Percentiles rank a stretch among this genome's conserved stretches.
phyloP scores from a whole-genome alignment of 176 grass and related monocot species.

The Ensete ventricosum region DNA sequence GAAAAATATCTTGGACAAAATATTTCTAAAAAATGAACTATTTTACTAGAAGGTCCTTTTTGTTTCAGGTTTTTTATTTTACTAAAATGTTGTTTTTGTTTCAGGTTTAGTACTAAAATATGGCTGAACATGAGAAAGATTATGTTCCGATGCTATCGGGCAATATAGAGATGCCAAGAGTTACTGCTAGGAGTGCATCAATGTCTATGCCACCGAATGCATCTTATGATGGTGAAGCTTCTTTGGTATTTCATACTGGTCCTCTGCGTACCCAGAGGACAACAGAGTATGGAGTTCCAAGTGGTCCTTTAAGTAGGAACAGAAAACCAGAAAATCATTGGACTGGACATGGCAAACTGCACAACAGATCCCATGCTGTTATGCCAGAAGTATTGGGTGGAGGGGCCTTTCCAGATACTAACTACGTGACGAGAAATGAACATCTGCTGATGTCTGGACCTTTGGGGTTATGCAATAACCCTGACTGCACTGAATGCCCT shows the following conservation, averaged over 20 bases:
- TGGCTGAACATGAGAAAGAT: constrained; percentile 67
- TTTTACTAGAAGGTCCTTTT: background rate
- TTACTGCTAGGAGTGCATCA: constrained; percentile 62
- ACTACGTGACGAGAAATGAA: constrained; percentile 48
- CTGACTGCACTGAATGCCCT: constrained; percentile 80
- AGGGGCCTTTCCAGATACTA: constrained; percentile 34
- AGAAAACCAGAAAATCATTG: constrained; percentile 33
- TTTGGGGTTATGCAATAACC: constrained; percentile 76
- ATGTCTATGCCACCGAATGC: constrained; percentile 72
- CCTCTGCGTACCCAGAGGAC: constrained; percentile 42
- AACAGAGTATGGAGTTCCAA: constrained; percentile 23
- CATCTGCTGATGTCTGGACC: constrained; percentile 86
- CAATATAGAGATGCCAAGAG: constrained; percentile 58
- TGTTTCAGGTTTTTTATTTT: background rate
- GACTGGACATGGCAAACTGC: constrained; percentile 29
- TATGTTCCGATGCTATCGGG: constrained; percentile 51
- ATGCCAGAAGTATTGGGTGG: constrained; percentile 41
- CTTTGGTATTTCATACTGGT: constrained; percentile 51
- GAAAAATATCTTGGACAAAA: too few species aligned
- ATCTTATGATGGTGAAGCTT: constrained; percentile 36
- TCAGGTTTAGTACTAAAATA: constrained; percentile 18
- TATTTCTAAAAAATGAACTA: too few species aligned
- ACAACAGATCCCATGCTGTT: constrained; percentile 38
- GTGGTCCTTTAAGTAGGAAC: constrained; percentile 35
- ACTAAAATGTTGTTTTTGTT: background rate